Conservation (phyloP, 1,284 basidiomycete genomes). For the Xerocomus nothofagi region DNA sequence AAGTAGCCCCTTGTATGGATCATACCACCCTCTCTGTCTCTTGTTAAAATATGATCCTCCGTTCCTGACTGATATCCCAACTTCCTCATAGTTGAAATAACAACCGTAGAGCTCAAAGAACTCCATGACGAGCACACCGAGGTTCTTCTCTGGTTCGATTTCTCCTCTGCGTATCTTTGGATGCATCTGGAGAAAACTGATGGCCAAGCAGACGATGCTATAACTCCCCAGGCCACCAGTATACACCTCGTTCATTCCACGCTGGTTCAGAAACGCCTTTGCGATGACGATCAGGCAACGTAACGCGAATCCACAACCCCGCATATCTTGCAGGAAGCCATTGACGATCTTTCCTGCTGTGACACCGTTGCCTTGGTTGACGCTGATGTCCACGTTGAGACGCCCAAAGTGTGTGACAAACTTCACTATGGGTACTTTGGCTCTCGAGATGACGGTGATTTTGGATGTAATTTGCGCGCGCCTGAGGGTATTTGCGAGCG, state of each 20-base stretch:
- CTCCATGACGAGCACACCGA: constrained; percentile 92
- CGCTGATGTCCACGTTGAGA: constrained; percentile 87
- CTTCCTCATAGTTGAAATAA: constrained; percentile 88
- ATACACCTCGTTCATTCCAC: constrained; percentile 96
- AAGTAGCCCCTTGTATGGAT: constrained; percentile 58
- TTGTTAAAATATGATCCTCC: constrained; percentile 89
- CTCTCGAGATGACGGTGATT: constrained; percentile 86
- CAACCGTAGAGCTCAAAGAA: constrained; percentile 96
- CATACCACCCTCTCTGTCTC: constrained; percentile 74
- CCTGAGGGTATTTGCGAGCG: constrained; percentile 65
- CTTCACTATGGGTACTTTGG: constrained; percentile 93
- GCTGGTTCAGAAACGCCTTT: constrained; percentile 88
- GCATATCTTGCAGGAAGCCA: constrained; percentile 73
- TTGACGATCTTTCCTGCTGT: constrained; percentile 81
- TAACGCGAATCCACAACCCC: constrained; percentile 57
- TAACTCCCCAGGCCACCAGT: constrained; percentile 95
- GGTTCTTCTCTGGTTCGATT: constrained; percentile 83
- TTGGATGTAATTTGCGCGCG: constrained; percentile 58
- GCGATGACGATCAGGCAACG: constrained; percentile 82
- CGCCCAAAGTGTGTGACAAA: constrained; percentile 79
- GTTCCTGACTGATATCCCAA: constrained; percentile 86
- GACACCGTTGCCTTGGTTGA: constrained; percentile 88
- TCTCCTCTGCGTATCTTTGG: constrained; percentile 89
- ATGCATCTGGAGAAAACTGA: constrained; percentile 96
- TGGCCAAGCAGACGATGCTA: constrained; percentile 89